These are phyloP conservation scores for Shiraia bambusicola DNA, from an alignment of 2,329 filamentous ascomycete species.

Conservation along the genomic window DNA sequence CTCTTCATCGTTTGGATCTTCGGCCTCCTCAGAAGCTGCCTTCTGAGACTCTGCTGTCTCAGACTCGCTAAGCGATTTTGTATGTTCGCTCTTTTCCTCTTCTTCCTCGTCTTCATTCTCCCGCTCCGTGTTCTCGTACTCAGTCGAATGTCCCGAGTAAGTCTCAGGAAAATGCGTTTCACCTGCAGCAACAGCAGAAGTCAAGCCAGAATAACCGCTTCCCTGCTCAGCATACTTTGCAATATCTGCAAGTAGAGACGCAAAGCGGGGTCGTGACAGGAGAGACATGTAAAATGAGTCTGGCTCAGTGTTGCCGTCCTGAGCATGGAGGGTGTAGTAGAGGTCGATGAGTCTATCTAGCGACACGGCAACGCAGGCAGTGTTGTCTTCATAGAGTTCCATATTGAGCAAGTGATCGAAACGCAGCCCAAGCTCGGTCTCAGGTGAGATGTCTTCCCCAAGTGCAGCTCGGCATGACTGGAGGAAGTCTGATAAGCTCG, in stretches of 20 bases:
- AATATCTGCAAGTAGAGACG: slow-evolving; percentile 55
- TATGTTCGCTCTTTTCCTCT: slow-evolving; percentile 5
- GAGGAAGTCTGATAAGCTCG: slow-evolving; percentile 56
- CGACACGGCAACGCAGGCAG: slow-evolving; percentile 30
- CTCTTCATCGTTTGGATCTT: slow-evolving; percentile 2
- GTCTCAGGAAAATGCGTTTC: slow-evolving; percentile 28
- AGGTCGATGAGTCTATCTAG: slow-evolving; percentile 58
- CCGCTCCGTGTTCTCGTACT: slow-evolving; percentile 24
- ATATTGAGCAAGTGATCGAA: slow-evolving; percentile 44
- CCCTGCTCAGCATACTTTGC: slow-evolving; percentile 56
- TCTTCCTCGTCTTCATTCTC: slow-evolving; percentile 17
- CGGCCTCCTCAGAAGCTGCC: not conserved
- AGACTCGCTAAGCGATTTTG: too few relatives aligned
- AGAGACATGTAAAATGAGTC: slow-evolving; percentile 62
- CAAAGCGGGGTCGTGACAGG: slow-evolving; percentile 56
- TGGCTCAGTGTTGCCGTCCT: slow-evolving; percentile 57
- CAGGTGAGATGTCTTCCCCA: slow-evolving; percentile 56
- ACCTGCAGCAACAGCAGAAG: slow-evolving; percentile 29
- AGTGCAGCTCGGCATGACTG: slow-evolving; percentile 57
- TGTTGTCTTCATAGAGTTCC: slow-evolving; percentile 37
- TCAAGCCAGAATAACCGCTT: slow-evolving; percentile 57
- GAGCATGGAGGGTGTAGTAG: slow-evolving; percentile 59
- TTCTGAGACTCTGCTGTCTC: not conserved
- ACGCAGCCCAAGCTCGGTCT: slow-evolving; percentile 52
- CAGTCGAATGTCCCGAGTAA: slow-evolving; percentile 18